Percentiles rank a stretch among this genome's conserved stretches.
phyloP scores from a whole-genome alignment of 2,329 filamentous ascomycete species.

The Botrytis deweyae region DNA sequence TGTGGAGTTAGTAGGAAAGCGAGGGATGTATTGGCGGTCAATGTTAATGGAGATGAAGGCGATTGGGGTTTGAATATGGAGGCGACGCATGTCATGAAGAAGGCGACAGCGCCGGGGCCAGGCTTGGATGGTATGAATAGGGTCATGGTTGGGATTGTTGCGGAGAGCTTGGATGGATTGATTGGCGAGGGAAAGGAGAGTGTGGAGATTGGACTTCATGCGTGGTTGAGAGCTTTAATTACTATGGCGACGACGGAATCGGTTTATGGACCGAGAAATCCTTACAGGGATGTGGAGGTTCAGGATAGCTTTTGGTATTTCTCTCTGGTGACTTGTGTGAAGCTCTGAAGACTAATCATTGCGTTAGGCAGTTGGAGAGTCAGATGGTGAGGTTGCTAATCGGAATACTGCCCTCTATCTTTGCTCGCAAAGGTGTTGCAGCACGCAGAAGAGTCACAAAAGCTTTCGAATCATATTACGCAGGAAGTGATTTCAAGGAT shows the following conservation, averaged over 20 bases:
- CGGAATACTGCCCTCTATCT: slow-evolving; percentile 21
- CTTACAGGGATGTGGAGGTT: slow-evolving; percentile 7
- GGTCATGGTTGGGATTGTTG: slow-evolving; percentile 8
- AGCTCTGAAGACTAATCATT: slow-evolving; percentile 24
- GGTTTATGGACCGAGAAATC: slow-evolving; percentile 21
- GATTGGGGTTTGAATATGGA: slow-evolving; percentile 18
- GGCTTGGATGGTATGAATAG: slow-evolving; percentile 17
- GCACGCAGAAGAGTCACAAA: slow-evolving; percentile 5
- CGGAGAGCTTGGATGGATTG: not conserved
- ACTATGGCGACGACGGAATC: slow-evolving; percentile 12
- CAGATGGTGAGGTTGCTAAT: slow-evolving; percentile 34
- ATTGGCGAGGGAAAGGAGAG: not conserved
- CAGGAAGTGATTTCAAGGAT: slow-evolving; percentile 41
- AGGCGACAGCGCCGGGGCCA: not conserved
- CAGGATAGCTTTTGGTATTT: slow-evolving; percentile 17
- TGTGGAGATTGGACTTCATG: not conserved
- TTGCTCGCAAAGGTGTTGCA: slow-evolving; percentile 13
- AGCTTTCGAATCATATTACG: slow-evolving; percentile 45
- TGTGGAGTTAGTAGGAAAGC: slow-evolving; percentile 35
- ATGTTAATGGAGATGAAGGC: slow-evolving; percentile 42
- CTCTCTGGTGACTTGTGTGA: slow-evolving; percentile 24
- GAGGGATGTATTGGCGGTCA: slow-evolving; percentile 37
- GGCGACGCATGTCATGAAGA: not conserved
- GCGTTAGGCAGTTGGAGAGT: slow-evolving; percentile 37
- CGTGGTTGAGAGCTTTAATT: not conserved